Evolutionary conservation across 129 eudicot genomes (phyloP), one percentile per base, ranked within the genome.

Genomic region (Logfia minima): DNA sequence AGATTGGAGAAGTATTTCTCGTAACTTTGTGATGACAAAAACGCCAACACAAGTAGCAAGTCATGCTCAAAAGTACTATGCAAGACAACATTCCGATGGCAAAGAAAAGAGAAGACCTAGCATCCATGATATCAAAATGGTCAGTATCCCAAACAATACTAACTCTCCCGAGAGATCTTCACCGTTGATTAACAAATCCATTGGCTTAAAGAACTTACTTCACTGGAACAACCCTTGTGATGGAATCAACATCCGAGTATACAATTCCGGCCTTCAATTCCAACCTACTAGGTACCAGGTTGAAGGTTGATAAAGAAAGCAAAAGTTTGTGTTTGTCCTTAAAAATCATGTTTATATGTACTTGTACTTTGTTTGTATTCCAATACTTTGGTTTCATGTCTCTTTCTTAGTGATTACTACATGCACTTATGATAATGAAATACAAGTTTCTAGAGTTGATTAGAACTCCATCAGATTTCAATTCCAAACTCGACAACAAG

Each of bases 11-110:
- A 92, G 88, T 74, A 92, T 90, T 48, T 92, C 98, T 5, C 79
- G 96, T 21, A 88, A 90, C 77, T 92, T 81, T 75, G 96, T 92
- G 68, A 80, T 79, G 62, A 80, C 96, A 3, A 90, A 89, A 77
- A 90, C 96, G 0, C 89, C 98, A 43, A 92, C 98, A 17, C 98
- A 92, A 81, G 98, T 92, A 7, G 98, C 98, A 10, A 92, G 98
- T 73, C 98, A 92, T 82, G 98, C 98, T 76, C 98, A 92, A 67
- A 92, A 90, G 68, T 92, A 90, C 84, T 92, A 85, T 29, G 85
- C 86, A n/a, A 83, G 98, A 79, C 92, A 86, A 59, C 82, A 82
- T 79, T 79, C 93, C n/a, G 90, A 87, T 23, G 90, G 84, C 35
- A 92, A 92, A 79, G 98, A 92, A 61, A 92, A 88, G 78, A 86